Conservation (phyloP, 371 early-diverging fungal genomes). For the Actinomucor elegans region DNA sequence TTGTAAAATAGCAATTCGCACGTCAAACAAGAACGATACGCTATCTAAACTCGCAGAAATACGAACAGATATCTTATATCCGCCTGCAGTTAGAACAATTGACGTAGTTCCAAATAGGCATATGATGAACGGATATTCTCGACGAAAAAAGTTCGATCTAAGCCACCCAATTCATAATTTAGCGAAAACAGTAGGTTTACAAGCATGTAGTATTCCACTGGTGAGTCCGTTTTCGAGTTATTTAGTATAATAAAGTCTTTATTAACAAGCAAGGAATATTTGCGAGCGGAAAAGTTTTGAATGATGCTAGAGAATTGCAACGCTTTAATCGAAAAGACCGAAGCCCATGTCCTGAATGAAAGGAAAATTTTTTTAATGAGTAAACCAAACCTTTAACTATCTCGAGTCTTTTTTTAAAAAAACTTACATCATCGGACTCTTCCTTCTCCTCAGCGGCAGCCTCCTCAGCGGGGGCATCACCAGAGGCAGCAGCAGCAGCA, state of each 20-base stretch:
- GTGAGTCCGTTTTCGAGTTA: neutral
- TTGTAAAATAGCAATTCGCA: no score
- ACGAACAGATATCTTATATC: no score
- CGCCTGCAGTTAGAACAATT: no score
- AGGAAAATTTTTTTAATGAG: neutral
- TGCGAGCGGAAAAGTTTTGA: slow-evolving; percentile 10
- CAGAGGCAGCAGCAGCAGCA: slow-evolving; percentile 49
- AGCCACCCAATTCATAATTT: slow-evolving; percentile 3
- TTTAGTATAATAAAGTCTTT: slow-evolving; percentile 9
- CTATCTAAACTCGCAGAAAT: no score
- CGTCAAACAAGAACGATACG: no score
- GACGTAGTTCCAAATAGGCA: no score
- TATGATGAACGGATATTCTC: no score
- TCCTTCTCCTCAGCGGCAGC: slow-evolving; percentile 65
- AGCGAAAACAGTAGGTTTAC: neutral
- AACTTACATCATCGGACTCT: slow-evolving; percentile 81
- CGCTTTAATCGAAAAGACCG: slow-evolving; percentile 70
- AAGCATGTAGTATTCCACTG: no score
- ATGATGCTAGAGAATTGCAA: slow-evolving; percentile 4
- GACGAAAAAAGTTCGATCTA: neutral
- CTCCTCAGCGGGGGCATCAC: slow-evolving; percentile 59
- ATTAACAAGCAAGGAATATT: slow-evolving; percentile 10
- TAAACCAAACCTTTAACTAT: neutral
- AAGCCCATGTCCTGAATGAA: slow-evolving; percentile 36
- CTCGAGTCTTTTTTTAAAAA: neutral